Evolutionary conservation across 768 basidiomycete species (phyloP).

Genomic region (Flagelloscypha sp.): DNA sequence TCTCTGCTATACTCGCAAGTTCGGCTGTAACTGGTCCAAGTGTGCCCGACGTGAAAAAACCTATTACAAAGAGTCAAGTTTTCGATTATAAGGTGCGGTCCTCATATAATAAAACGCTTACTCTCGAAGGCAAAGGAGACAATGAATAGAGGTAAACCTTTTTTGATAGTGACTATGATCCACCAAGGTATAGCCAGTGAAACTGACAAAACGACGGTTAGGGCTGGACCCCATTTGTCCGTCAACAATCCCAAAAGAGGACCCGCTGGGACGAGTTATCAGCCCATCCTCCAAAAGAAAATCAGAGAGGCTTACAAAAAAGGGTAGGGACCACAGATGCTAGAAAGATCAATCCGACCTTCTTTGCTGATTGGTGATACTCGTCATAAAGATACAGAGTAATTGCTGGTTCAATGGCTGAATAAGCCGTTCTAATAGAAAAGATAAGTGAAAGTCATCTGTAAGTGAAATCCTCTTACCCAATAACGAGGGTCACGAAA

Average conservation of each 20-base stretch:
- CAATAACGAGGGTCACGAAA: slow-evolving; percentile 41
- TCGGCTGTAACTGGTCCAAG: slow-evolving; percentile 60
- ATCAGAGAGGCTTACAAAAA: slow-evolving; percentile 39
- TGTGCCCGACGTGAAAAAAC: slow-evolving; percentile 51
- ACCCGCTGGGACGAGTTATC: slow-evolving; percentile 32
- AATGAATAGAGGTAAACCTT: slow-evolving; percentile 40
- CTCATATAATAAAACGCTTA: slow-evolving; percentile 24
- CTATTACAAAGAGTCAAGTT: slow-evolving; percentile 23
- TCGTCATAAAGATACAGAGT: slow-evolving; percentile 44
- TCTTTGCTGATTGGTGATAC: slow-evolving; percentile 33
- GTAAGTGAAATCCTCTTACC: slow-evolving; percentile 27
- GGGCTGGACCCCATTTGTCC: slow-evolving; percentile 51
- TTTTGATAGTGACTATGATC: slow-evolving; percentile 40
- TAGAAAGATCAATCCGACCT: slow-evolving; percentile 63
- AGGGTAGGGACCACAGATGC: slow-evolving; percentile 57
- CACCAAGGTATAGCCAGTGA: slow-evolving; percentile 58
- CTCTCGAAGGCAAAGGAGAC: slow-evolving; percentile 44
- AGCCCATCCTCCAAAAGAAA: background rate
- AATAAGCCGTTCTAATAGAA: slow-evolving; percentile 35
- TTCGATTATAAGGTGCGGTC: background rate
- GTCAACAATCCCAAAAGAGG: slow-evolving; percentile 50
- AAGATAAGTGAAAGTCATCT: slow-evolving; percentile 1
- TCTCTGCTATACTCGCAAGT: slow-evolving; percentile 43
- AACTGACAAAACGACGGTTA: slow-evolving; percentile 40
- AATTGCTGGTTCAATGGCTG: slow-evolving; percentile 47